Base-by-base conservation (phyloP, 768 basidiomycete species). In the Collybia sp. region DNA sequence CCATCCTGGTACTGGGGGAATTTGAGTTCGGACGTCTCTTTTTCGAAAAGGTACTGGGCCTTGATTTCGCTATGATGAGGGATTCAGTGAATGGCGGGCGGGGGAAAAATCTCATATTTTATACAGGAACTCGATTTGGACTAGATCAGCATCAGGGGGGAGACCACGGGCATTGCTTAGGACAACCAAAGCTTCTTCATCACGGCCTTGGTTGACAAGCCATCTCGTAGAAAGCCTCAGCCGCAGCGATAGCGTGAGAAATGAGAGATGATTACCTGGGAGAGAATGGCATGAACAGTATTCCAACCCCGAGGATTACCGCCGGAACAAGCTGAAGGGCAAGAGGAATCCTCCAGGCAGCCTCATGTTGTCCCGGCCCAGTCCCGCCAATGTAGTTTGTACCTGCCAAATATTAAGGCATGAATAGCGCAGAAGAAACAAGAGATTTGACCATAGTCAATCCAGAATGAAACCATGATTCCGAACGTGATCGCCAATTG, bases 401-500 rank as follows among this genome's bases (percentile, higher is more conserved):
- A 16, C 69, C 69, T 71, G 51, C 2, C 32, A 42, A 68, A 71
- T 41, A 69, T 66, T 48, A 72, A 72, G n/a, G n/a, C n/a, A n/a
- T 67, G 68, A 77, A 66, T 71, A 73, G 5, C 64, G 19, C 8
- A 19, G 18, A 38, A 38, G 2, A 11, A 13, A 30, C 43, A 31
- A 40, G 12, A 35, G 36, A 20, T 13, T 43, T 42, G 49, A 61
- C 75, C 75, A 45, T 64, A 76, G 51, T 76, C 75, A 43, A 76
- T 76, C 75, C 75, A 77, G 54, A 75, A 77, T 12, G 71, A 72
- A 18, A 87, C 52, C 81, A 87, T 80, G 59, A 87, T 88, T 16
- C 85, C 84, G 54, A 87, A 86, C 1, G 85, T 85, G 60, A 91
- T 91, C 2, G 87, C 83, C 15, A 90, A 70, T 59, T 90, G 88